Evolutionary conservation across 495 filamentous ascomycete species (phyloP).

Genomic region (Xylaria acuta): DNA sequence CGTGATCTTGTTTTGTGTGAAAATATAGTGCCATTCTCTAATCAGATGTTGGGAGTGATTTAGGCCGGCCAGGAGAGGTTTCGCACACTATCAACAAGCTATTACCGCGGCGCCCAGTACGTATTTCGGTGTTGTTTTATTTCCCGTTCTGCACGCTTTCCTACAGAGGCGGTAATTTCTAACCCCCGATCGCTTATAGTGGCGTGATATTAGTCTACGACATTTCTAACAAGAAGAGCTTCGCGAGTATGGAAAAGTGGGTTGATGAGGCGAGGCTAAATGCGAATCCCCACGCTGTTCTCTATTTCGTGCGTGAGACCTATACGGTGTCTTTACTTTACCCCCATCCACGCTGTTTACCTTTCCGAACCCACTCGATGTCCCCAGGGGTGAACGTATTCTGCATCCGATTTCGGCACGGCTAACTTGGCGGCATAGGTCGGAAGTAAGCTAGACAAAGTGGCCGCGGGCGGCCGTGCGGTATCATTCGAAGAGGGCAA

Average conservation of each 20-base stretch:
- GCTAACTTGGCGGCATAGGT: conserved; percentile 41
- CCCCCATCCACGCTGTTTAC: not conserved
- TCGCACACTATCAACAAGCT: conserved; percentile 64
- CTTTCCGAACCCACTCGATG: not conserved
- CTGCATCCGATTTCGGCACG: conserved; percentile 11
- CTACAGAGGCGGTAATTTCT: not conserved
- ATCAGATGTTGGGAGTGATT: not conserved
- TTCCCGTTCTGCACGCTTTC: not conserved
- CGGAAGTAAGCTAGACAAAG: conserved; percentile 62
- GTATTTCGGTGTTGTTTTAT: not conserved
- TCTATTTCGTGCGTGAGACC: conserved; percentile 54
- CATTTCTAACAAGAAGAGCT: conserved; percentile 60
- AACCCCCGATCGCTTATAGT: not conserved
- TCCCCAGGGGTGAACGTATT: not conserved
- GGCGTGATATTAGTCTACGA: conserved; percentile 67
- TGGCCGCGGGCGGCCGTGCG: conserved; percentile 45
- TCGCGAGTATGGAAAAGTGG: conserved; percentile 64
- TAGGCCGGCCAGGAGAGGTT: conserved; percentile 64
- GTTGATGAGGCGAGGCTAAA: conserved; percentile 63
- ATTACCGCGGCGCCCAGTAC: conserved; percentile 64
- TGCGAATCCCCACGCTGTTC: conserved; percentile 57
- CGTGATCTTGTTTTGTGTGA: not conserved
- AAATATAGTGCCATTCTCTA: not conserved
- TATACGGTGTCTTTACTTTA: not conserved
- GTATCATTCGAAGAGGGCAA: conserved; percentile 59